These are phyloP conservation scores for Aurantiochytrium sp. DNA, from an alignment of 108 stramenopile species.

Conservation along the genomic window DNA sequence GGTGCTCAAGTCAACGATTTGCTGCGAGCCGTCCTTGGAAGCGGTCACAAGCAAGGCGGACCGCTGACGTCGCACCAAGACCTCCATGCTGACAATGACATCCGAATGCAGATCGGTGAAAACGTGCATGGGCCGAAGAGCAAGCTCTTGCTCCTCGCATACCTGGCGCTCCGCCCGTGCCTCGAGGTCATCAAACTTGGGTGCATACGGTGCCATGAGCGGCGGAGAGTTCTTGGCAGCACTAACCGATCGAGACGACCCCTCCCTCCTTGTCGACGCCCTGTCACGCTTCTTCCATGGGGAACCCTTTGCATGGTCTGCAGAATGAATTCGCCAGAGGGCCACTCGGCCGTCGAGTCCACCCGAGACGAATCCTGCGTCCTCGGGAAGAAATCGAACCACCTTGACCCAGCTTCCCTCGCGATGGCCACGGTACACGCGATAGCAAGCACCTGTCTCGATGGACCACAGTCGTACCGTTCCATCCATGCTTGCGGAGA, in stretches of 20 bases:
- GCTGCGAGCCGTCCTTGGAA: background rate
- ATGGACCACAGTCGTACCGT: background rate
- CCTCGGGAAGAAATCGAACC: background rate
- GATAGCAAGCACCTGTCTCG: background rate
- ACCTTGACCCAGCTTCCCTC: background rate
- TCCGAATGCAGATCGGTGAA: background rate
- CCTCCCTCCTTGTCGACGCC: too few relatives aligned
- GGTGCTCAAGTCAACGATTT: background rate
- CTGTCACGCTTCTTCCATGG: background rate
- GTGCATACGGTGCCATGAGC: too few relatives aligned
- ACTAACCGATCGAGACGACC: too few relatives aligned
- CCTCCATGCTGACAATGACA: background rate
- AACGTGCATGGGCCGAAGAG: background rate
- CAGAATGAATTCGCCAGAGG: background rate
- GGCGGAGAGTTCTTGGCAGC: too few relatives aligned
- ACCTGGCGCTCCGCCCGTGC: background rate
- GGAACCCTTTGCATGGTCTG: background rate
- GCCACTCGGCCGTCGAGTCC: background rate
- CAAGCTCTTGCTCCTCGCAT: background rate
- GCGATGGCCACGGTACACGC: background rate
- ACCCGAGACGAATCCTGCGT: background rate
- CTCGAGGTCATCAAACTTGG: too few relatives aligned
- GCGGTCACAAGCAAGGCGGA: background rate
- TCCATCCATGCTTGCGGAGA: constrained; percentile 14
- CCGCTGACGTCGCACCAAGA: background rate